Conservation (phyloP, 2,329 filamentous ascomycete genomes). For the Colletotrichum agaves region DNA sequence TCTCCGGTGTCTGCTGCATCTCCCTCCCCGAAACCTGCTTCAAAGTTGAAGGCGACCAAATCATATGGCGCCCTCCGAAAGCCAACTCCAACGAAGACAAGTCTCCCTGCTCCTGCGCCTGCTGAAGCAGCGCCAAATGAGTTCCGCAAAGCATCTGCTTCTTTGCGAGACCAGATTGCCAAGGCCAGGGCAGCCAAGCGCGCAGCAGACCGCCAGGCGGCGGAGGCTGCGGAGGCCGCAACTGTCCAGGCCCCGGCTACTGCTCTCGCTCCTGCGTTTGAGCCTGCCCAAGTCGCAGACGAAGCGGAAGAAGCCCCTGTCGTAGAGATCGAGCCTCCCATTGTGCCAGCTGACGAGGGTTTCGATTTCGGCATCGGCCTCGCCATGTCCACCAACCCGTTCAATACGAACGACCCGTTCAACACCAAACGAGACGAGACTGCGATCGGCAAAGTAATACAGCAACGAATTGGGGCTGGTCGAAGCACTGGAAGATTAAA, state of each 20-base stretch:
- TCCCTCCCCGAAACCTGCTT: conserved; percentile 20
- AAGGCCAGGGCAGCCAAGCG: conserved; percentile 87
- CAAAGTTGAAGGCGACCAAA: conserved; percentile 25
- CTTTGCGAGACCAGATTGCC: conserved; percentile 89
- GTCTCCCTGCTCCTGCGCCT: conserved; percentile 34
- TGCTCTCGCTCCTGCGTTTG: background rate
- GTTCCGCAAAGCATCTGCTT: conserved; percentile 75
- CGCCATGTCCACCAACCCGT: conserved; percentile 19
- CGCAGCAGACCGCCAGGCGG: conserved; percentile 55
- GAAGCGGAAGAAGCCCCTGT: background rate
- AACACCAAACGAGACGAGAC: conserved; percentile 70
- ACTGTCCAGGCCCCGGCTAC: background rate
- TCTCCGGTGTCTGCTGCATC: conserved; percentile 1
- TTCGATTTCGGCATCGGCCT: conserved; percentile 58
- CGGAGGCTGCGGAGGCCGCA: conserved; percentile 35
- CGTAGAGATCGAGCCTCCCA: conserved; percentile 42
- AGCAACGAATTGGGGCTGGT: conserved; percentile 77
- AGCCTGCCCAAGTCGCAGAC: background rate
- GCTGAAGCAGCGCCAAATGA: conserved; percentile 25
- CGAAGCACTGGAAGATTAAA: conserved; percentile 85
- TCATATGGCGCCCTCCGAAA: conserved; percentile 30
- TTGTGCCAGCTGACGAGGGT: conserved; percentile 57
- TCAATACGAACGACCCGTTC: conserved; percentile 68
- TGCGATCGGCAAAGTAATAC: conserved; percentile 73
- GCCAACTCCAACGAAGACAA: conserved; percentile 16